These are phyloP conservation scores for Ophiocordyceps camponoti-saundersi DNA, from an alignment of 2,329 filamentous ascomycete genomes.

Conservation along the genomic window DNA sequence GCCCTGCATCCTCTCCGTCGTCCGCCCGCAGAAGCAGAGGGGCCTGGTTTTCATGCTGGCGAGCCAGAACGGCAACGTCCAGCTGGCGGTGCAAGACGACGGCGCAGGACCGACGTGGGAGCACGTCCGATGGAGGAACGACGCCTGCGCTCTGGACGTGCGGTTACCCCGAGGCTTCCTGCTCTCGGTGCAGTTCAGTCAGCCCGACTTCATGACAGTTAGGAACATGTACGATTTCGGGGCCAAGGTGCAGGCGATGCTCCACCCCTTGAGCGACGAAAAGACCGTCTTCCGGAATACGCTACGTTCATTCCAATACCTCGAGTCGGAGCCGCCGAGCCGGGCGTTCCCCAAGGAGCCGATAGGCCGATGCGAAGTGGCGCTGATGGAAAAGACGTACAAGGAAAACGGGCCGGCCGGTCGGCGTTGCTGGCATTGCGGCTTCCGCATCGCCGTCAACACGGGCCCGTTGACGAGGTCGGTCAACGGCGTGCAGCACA, in stretches of 20 bases:
- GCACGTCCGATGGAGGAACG: slow-evolving; percentile 63
- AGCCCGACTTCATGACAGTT: slow-evolving; percentile 61
- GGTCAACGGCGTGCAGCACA: slow-evolving; percentile 58
- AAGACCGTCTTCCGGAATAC: slow-evolving; percentile 49
- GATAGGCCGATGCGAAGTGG: slow-evolving; percentile 52
- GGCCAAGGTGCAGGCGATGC: slow-evolving; percentile 53
- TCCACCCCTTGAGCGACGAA: slow-evolving; percentile 56
- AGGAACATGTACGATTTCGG: slow-evolving; percentile 81
- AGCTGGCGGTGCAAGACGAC: slow-evolving; percentile 54
- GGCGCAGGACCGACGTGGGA: slow-evolving; percentile 60
- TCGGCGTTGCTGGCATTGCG: slow-evolving; percentile 55
- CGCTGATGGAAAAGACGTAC: slow-evolving; percentile 55
- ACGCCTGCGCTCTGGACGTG: slow-evolving; percentile 47
- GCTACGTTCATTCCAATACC: slow-evolving; percentile 63
- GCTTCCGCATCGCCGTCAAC: slow-evolving; percentile 62
- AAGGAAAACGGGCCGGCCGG: slow-evolving; percentile 58
- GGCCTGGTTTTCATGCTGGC: slow-evolving; percentile 57
- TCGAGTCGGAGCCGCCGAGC: slow-evolving; percentile 53
- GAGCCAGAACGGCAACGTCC: slow-evolving; percentile 64
- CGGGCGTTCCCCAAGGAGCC: slow-evolving; percentile 62
- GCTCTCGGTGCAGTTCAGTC: slow-evolving; percentile 51
- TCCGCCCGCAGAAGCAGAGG: slow-evolving; percentile 52
- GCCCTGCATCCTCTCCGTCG: slow-evolving; percentile 58
- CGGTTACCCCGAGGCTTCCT: slow-evolving; percentile 61
- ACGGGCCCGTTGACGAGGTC: slow-evolving; percentile 65